Evolutionary conservation across 2,329 filamentous ascomycete genomes (phyloP).

Genomic region (Epichloe festucae): DNA sequence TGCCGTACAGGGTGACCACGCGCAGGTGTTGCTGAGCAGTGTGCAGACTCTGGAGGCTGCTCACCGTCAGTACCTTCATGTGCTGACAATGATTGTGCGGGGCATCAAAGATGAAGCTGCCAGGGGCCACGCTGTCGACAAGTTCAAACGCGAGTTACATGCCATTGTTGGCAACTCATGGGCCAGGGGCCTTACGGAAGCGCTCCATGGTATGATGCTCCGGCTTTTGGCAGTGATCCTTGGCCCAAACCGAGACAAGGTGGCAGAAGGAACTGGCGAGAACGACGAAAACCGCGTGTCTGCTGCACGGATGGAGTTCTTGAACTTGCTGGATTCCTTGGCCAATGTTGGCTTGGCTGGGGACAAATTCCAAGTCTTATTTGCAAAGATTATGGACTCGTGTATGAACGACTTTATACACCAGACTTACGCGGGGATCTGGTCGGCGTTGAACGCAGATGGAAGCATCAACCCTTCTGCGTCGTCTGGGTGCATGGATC

Average conservation of each 20-base stretch:
- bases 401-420: conserved; percentile 52
- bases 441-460: conserved; percentile 25
- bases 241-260: conserved; percentile 9
- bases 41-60: conserved; percentile 47
- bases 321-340: conserved; percentile 44
- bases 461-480: conserved; percentile 3
- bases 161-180: conserved; percentile 53
- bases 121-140: conserved; percentile 27
- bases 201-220: conserved; percentile 41
- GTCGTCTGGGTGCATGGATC: conserved; percentile 35
- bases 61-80: conserved; percentile 43
- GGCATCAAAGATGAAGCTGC: conserved; percentile 27
- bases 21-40: conserved; percentile 36
- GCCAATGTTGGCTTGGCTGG: conserved; percentile 54
- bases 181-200: conserved; percentile 36
- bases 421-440: conserved; percentile 49
- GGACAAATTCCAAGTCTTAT: conserved; percentile 55
- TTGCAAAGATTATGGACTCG: conserved; percentile 57
- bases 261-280: neutral
- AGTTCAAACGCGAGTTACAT: conserved; percentile 49
- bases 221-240: conserved; percentile 39
- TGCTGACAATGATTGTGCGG: conserved; percentile 37
- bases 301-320: conserved; percentile 35
- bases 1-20: conserved; percentile 26
- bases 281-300: conserved; percentile 15